Base-by-base conservation (phyloP, 495 filamentous ascomycete species). In the Parathielavia appendiculata region DNA sequence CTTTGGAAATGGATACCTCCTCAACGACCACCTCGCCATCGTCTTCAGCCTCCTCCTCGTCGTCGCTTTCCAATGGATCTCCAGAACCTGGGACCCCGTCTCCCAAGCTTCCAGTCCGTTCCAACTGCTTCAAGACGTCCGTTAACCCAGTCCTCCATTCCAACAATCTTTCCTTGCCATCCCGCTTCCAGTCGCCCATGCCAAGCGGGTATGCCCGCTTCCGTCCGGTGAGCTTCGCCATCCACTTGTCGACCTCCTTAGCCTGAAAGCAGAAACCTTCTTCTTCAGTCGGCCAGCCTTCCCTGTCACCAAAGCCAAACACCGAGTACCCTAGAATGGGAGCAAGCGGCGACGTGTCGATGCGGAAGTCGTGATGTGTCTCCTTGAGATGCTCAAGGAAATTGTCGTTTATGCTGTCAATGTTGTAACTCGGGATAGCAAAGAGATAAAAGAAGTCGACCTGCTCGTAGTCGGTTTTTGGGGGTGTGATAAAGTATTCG, bases 211-310 rank as follows among this genome's bases (percentile, higher is more conserved):
- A 97, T 0, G 90, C 83, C 56, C 78, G 74, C 70, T 89, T 93
- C 60, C 83, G 79, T 4, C 83, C 87, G 0, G 90, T 96, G 55
- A 97, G 76, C 64, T 87, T 93, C 36, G 92, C 92, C 84, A 97
- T 87, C 93, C 92, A 97, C 66, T 86, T 92, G 64, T 97, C 92
- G 1, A 93, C 77, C 54, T 93, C 85, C 64, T 84, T 86, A 0
- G 92, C 92, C 66, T 97, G 91, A 34, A 86, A 88, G 67, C 92
- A 96, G 71, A 89, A 97, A 0, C 92, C 92, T 62, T 95, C 89
- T 55, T 87, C 85, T 65, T 92, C 90, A 0, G 86, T 89, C 2
- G 90, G 88, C 92, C 92, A 97, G 45, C 87, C 90, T 67, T 92
- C 88, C 55, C 81, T 83, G 68, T 97, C 92, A 19, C 92, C 92